These are phyloP conservation scores for Populus davidiana DNA, from an alignment of 345 rosid species.

Conservation along the genomic window DNA sequence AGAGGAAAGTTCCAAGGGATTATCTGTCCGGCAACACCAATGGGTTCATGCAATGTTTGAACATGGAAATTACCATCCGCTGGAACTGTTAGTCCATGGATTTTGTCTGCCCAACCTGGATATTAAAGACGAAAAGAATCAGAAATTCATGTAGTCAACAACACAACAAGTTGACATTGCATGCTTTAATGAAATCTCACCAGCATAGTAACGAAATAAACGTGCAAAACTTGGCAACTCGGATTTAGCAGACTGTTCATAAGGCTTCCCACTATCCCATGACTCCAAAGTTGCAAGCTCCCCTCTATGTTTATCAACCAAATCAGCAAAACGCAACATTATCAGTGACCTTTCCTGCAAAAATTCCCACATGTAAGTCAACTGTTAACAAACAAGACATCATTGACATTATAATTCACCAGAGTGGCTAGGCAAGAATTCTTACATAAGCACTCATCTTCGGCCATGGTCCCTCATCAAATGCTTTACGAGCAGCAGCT, in stretches of 20 bases:
- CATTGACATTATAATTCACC: background rate
- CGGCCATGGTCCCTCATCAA: constrained; percentile 98
- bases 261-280: constrained; percentile 91
- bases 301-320: constrained; percentile 76
- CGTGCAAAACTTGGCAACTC: constrained; percentile 72
- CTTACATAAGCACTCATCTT: constrained; percentile 81
- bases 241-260: constrained; percentile 58
- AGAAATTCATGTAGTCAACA: background rate
- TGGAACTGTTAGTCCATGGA: constrained; percentile 27
- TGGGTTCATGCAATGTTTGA: constrained; percentile 26
- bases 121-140: background rate
- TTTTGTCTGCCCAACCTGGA: constrained; percentile 62
- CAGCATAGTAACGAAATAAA: constrained; percentile 72
- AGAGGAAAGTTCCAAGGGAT: constrained; percentile 35
- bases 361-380: background rate
- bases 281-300: constrained; percentile 81
- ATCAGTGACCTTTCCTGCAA: constrained; percentile 73
- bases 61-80: constrained; percentile 18
- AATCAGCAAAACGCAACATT: constrained; percentile 68
- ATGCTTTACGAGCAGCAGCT: constrained; percentile 86
- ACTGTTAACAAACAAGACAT: background rate
- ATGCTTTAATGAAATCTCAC: constrained; percentile 28
- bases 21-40: constrained; percentile 35
- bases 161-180: background rate
- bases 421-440: background rate